Evolutionary conservation across 1,139 yeast genomes (phyloP), one percentile per base, ranked within the genome.

Genomic region (Meyerozyma smithsonii): DNA sequence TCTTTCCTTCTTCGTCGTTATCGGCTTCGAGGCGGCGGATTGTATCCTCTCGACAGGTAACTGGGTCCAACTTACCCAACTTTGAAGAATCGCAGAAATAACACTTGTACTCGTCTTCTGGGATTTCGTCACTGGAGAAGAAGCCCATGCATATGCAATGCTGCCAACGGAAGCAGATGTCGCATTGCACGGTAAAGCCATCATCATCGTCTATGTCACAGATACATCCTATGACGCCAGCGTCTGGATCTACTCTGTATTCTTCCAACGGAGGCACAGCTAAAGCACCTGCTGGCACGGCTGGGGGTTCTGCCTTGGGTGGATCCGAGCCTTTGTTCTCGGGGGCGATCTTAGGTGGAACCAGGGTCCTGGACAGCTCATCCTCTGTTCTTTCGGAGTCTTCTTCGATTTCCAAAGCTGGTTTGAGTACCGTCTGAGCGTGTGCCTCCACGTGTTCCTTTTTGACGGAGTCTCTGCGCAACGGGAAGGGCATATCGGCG

Each of bases 141-240:
- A 84, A 86, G 7, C 85, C 86, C 77, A 87, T 88, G 62, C 97
- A 90, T 18, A 79, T 71, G 35, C 95, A 90, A 63, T 90, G 97
- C 57, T 89, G 96, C 97, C 97, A 90, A 46, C 96, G 78, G 60
- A 77, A 83, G 59, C 97, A 90, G 36, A 79, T 74, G 57, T 89
- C 96, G 64, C 97, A 90, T 59, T 89, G 97, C 45, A 90, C 85
- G 1, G 97, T 89, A 58, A 87, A 88, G 1, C 97, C 97, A 56
- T 90, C 97, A 59, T 90, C 97, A 48, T 90, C 96, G 42, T 82
- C 88, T 48, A 74, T 80, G 0, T 82, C 90, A 66, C 98, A 90
- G 4, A 90, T 78, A 63, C 98, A 90, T 3, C 96, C 88, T 41
- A 90, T 90, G 2, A 81, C 64, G 0, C 96, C 96, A 4, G 89